Percentiles rank a stretch among this genome's conserved stretches.
Conservation (phyloP, 768 basidiomycete species). For the Gyrodon lividus region DNA sequence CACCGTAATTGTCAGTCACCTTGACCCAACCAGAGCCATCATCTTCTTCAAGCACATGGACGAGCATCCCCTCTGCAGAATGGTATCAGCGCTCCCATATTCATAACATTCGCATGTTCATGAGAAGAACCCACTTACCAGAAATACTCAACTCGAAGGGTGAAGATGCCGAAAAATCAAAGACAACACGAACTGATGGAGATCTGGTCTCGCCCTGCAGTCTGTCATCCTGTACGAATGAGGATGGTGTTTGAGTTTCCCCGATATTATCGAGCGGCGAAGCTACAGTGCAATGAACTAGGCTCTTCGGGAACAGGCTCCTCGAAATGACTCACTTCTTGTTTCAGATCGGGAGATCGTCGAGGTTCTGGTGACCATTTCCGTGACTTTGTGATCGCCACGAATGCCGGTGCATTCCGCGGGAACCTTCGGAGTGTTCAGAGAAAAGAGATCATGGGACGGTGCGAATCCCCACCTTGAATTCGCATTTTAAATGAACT, state of each 20-base stretch:
- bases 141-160: conserved; percentile 72
- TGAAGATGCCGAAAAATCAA: conserved; percentile 72
- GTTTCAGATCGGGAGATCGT: conserved; percentile 33
- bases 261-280: conserved; percentile 1
- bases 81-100: conserved; percentile 12
- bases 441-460: conserved; percentile 5
- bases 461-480: conserved; percentile 54
- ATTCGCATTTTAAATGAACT: conserved; percentile 82
- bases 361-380: conserved; percentile 31
- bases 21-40: conserved; percentile 90
- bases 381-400: conserved; percentile 25
- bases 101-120: conserved; percentile 7
- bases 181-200: conserved; percentile 62
- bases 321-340: conserved; percentile 16
- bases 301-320: conserved; percentile 5
- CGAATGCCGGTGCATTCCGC: conserved; percentile 56
- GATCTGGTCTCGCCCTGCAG: conserved; percentile 43
- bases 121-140: conserved; percentile 40
- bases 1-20: conserved; percentile 55
- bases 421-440: conserved; percentile 51
- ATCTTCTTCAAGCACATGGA: conserved; percentile 73
- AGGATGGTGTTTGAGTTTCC: conserved; percentile 50
- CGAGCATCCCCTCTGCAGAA: conserved; percentile 55
- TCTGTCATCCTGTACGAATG: conserved; percentile 47
- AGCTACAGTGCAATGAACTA: conserved; percentile 5